Evolutionary conservation across 2,329 filamentous ascomycete species (phyloP).

Genomic region (Didymella segeticola): DNA sequence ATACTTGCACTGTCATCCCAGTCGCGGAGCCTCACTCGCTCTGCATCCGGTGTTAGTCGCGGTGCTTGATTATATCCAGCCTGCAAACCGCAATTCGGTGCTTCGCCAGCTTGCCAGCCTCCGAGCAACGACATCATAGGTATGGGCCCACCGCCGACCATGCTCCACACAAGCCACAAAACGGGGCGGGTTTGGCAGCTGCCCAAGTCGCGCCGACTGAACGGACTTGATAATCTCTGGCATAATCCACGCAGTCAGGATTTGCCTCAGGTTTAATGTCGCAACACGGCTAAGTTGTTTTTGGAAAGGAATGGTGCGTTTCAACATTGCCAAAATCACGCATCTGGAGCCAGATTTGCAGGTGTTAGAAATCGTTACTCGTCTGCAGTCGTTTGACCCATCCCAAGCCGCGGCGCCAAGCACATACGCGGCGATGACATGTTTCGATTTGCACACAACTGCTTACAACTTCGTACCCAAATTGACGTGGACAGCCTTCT

Average conservation of each 20-base stretch:
- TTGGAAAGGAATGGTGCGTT: background rate
- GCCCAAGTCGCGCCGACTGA: constrained; percentile 7
- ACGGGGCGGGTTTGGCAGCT: constrained; percentile 5
- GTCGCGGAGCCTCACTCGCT: constrained; percentile 3
- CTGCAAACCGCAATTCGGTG: background rate
- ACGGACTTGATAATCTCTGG: background rate
- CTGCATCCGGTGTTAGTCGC: background rate
- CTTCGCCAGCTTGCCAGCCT: constrained; percentile 5
- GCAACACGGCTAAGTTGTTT: background rate
- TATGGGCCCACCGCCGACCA: constrained; percentile 9
- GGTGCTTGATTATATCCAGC: background rate
- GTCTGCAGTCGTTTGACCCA: constrained; percentile 2
- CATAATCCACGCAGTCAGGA: constrained; percentile 14
- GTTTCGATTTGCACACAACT: constrained; percentile 6
- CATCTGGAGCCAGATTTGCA: background rate
- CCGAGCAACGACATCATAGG: constrained; percentile 18
- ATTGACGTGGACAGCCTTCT: constrained; percentile 61
- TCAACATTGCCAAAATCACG: background rate
- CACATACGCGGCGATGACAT: constrained; percentile 19
- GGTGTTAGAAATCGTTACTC: background rate
- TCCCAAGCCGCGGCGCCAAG: constrained; percentile 47
- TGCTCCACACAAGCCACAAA: constrained; percentile 15
- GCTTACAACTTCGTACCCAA: constrained; percentile 52
- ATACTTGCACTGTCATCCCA: background rate
- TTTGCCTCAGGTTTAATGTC: background rate